phyloP scores from a whole-genome alignment of 768 basidiomycete species.

The Agaricus blazei region DNA sequence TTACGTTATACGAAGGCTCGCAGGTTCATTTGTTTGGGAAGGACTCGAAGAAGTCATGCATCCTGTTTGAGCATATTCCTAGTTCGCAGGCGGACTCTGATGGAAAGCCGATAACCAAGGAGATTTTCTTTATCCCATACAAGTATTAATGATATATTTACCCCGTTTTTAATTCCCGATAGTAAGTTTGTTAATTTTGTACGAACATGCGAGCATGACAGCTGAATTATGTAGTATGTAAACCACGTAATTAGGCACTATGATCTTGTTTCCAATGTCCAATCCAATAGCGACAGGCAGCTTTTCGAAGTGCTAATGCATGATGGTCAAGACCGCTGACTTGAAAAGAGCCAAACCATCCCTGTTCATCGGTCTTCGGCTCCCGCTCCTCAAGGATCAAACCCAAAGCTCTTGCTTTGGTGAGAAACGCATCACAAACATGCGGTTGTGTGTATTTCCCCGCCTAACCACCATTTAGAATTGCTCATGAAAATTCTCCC shows the following conservation, averaged over 20 bases:
- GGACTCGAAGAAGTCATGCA: not conserved
- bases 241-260: no score
- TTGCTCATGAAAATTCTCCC: not conserved
- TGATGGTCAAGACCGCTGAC: slow-evolving; percentile 44
- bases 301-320: slow-evolving; percentile 47
- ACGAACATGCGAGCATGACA: not conserved
- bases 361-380: slow-evolving; percentile 21
- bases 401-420: slow-evolving; percentile 31
- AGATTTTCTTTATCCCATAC: slow-evolving; percentile 4
- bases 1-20: not conserved
- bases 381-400: slow-evolving; percentile 43
- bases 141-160: no score
- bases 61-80: not conserved
- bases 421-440: slow-evolving; percentile 52
- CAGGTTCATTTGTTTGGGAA: not conserved
- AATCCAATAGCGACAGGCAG: slow-evolving; percentile 61
- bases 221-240: not conserved
- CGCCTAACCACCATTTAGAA: slow-evolving; percentile 23
- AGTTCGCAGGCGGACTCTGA: not conserved
- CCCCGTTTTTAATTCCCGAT: not conserved
- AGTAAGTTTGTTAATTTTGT: no score
- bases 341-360: slow-evolving; percentile 43
- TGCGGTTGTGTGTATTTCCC: slow-evolving; percentile 55
- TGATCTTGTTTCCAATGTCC: slow-evolving; percentile 21
- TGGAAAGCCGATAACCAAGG: not conserved